Percentiles rank a stretch among this genome's conserved stretches.
Evolutionary conservation across 1,139 yeast species (phyloP).

Genomic region (Pichia sp.): DNA sequence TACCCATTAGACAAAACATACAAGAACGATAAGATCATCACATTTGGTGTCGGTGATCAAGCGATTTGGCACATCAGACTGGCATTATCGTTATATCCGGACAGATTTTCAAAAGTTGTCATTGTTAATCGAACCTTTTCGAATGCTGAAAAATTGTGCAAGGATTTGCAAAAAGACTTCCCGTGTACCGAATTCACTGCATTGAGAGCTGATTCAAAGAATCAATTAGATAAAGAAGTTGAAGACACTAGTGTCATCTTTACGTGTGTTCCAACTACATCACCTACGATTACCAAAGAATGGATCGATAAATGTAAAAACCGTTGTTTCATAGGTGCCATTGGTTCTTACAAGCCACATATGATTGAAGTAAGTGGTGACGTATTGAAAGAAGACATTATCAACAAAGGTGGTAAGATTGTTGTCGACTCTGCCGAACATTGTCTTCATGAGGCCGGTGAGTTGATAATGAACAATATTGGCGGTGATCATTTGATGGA

Average conservation of each 20-base stretch:
- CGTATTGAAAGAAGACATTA: slow-evolving; percentile 34
- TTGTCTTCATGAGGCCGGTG: slow-evolving; percentile 63
- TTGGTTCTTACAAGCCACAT: slow-evolving; percentile 71
- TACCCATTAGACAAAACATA: slow-evolving; percentile 29
- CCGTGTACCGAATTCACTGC: slow-evolving; percentile 29
- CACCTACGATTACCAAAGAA: slow-evolving; percentile 41
- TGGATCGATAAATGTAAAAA: slow-evolving; percentile 36
- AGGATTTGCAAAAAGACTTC: slow-evolving; percentile 30
- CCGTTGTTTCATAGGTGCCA: slow-evolving; percentile 51
- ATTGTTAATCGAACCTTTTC: slow-evolving; percentile 46
- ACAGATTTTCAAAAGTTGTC: slow-evolving; percentile 38
- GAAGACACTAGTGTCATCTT: slow-evolving; percentile 42
- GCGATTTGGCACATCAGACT: slow-evolving; percentile 63
- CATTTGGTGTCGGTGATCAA: slow-evolving; percentile 68
- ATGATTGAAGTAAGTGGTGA: slow-evolving; percentile 62
- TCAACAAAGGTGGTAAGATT: slow-evolving; percentile 38
- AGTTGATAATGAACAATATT: slow-evolving; percentile 48
- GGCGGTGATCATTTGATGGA: slow-evolving; percentile 41
- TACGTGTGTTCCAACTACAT: slow-evolving; percentile 59
- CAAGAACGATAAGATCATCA: slow-evolving; percentile 32
- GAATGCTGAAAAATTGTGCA: slow-evolving; percentile 38
- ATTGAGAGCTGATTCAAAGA: slow-evolving; percentile 18
- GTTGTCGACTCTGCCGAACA: slow-evolving; percentile 62
- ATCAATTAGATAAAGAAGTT: slow-evolving; percentile 25
- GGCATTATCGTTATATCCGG: slow-evolving; percentile 42